Percentiles rank a stretch among this genome's conserved stretches.
These are phyloP conservation scores for Cyberlindnera galapagoensis DNA, from an alignment of 805 yeast genomes.

Conservation along the genomic window DNA sequence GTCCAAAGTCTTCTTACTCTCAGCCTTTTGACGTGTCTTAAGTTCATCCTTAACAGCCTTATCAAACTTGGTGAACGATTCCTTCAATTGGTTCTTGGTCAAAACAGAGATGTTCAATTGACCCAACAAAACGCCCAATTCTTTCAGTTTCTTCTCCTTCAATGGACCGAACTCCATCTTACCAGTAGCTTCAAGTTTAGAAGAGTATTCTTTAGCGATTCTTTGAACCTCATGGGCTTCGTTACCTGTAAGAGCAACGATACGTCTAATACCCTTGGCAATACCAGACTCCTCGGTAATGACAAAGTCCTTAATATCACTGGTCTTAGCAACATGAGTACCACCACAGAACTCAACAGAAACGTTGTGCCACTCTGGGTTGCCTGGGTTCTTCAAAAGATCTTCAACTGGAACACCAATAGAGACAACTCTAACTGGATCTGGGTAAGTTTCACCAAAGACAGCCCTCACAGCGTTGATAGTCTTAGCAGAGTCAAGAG, in stretches of 20 bases:
- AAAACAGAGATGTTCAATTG: conserved; percentile 77
- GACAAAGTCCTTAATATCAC: conserved; percentile 87
- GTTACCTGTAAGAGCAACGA: conserved; percentile 92
- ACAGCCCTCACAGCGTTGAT: conserved; percentile 93
- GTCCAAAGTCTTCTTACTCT: conserved; percentile 74
- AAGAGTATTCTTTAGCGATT: conserved; percentile 66
- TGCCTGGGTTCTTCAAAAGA: conserved; percentile 62
- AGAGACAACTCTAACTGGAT: conserved; percentile 96
- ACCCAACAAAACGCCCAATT: conserved; percentile 76
- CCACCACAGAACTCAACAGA: conserved; percentile 99
- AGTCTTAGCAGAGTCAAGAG: conserved; percentile 61
- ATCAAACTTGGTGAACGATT: conserved; percentile 70
- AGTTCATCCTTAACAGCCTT: conserved; percentile 83
- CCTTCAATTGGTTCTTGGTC: conserved; percentile 69
- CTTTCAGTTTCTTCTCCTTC: conserved; percentile 80
- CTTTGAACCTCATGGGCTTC: conserved; percentile 90
- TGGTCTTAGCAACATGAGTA: conserved; percentile 89
- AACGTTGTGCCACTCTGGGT: conserved; percentile 65
- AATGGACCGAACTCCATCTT: conserved; percentile 63
- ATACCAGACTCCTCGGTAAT: conserved; percentile 94
- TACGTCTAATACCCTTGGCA: conserved; percentile 97
- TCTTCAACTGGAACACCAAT: conserved; percentile 89
- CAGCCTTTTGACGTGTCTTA: conserved; percentile 84
- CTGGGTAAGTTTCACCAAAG: conserved; percentile 98
- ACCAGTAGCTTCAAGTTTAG: conserved; percentile 51